Conservation (phyloP, 176 grass and related monocot genomes). For the Phyllostachys edulis region DNA sequence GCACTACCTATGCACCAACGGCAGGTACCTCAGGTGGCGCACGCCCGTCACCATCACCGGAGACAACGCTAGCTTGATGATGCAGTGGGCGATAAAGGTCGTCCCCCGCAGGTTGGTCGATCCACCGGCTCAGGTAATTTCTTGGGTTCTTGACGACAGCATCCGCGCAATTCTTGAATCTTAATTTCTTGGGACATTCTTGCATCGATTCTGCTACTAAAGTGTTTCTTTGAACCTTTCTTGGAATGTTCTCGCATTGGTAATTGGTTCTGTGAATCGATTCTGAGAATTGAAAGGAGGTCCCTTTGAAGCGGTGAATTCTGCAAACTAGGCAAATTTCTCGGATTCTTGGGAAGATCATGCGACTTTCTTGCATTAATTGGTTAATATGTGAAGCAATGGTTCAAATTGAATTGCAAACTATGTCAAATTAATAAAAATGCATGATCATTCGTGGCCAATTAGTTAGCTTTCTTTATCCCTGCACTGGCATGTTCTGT, state of each 20-base stretch:
- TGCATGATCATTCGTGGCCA: background rate
- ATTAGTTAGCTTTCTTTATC: too few species aligned
- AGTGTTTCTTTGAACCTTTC: background rate
- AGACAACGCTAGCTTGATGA: slow-evolving; percentile 32
- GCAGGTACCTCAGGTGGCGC: slow-evolving; percentile 28
- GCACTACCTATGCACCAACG: slow-evolving; percentile 29
- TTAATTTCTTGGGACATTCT: background rate
- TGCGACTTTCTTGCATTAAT: too few species aligned
- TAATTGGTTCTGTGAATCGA: background rate
- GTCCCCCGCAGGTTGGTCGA: slow-evolving; percentile 13
- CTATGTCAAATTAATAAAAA: too few species aligned
- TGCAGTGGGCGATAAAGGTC: slow-evolving; percentile 43
- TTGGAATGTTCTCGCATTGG: too few species aligned
- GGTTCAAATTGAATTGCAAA: too few species aligned
- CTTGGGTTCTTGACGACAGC: background rate
- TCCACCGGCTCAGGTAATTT: background rate
- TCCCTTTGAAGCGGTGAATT: background rate
- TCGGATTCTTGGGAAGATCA: background rate
- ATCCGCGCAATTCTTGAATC: background rate
- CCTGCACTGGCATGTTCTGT: background rate
- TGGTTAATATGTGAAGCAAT: too few species aligned
- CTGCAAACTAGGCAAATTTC: background rate
- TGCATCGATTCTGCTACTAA: too few species aligned
- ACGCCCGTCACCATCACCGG: slow-evolving; percentile 12
- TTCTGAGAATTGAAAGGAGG: background rate